Base-by-base conservation (phyloP, 2,329 filamentous ascomycete species). In the Aspergillus transmontanensis region DNA sequence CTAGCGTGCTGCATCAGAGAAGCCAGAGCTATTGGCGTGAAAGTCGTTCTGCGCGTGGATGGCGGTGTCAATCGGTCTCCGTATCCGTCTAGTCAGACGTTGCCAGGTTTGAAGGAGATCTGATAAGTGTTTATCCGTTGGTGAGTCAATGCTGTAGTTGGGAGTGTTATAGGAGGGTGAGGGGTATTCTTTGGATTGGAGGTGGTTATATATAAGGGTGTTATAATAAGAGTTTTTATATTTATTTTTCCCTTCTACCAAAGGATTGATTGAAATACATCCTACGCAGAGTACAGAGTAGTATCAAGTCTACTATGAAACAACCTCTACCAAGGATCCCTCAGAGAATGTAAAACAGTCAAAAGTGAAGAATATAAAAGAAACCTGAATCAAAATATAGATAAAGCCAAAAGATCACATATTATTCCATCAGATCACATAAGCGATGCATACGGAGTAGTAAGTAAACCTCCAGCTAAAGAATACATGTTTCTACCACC, bases 1-100 rank as follows among this genome's bases (percentile, higher is more conserved):
- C 61, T 80, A 41, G 75, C 75, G 9, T 81, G 80, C 64, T 80
- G 77, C 68, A 75, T 81, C 14, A 72, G 80, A 23, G 79, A 81
- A 68, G 79, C 79, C 36, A 75, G 74, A 45, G 80, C 79, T 0
- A 62, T 79, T 23, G 74, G 76, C 32, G 75, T 80, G 26, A 69
- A 65, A 9, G 71, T 80, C 26, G 75, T 81, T 28, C 74, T 81
- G 54, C 75, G 80, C 45, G 75, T 81, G 32, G 74, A 75, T 50
- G 55, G 57, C 21, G 21, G n/a, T 45, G 9, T 39, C 12, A 62
- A 56, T 14, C 64, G 48, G n/a, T 19, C 60, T 2, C 55, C 45
- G n/a, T 19, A 58, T 2, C 55, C 45, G 32, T 64, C 58, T 19
- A 16, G 28, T 36, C 53, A 48, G 45, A 57, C 46, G 6, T 4